Percentiles rank a stretch among this genome's conserved stretches.
These are phyloP conservation scores for Conringia planisiliqua DNA, from an alignment of 345 rosid genomes.

Conservation along the genomic window DNA sequence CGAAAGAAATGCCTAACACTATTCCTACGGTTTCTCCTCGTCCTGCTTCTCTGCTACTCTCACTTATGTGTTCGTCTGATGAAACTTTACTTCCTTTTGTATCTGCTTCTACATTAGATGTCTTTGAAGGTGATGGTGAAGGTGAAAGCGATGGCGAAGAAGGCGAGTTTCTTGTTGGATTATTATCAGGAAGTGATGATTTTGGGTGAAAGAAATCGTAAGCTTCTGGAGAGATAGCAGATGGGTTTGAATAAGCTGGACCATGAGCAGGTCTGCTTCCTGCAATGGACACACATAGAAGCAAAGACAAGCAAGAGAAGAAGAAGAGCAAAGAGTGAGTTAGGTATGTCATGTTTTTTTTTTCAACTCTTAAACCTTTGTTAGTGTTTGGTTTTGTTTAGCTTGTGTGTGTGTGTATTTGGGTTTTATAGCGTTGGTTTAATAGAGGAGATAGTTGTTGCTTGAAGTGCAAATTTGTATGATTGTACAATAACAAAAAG, in stretches of 20 bases:
- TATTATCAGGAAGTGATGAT: slow-evolving; percentile 22
- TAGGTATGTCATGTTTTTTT: slow-evolving; percentile 35
- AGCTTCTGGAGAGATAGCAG: slow-evolving; percentile 70
- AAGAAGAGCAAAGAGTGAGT: slow-evolving; percentile 38
- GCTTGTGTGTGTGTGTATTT: slow-evolving; percentile 3
- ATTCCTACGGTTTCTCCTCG: slow-evolving; percentile 22
- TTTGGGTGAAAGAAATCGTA: slow-evolving; percentile 78
- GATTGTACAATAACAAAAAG: slow-evolving; percentile 14
- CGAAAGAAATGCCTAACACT: slow-evolving; percentile 21
- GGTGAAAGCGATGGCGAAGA: slow-evolving; percentile 44
- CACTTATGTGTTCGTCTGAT: slow-evolving; percentile 22
- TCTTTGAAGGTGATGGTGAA: slow-evolving; percentile 48
- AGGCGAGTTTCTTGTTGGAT: slow-evolving; percentile 28
- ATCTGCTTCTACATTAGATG: slow-evolving; percentile 40
- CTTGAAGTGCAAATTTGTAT: slow-evolving; percentile 42
- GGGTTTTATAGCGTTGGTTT: slow-evolving; percentile 42
- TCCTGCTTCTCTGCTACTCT: slow-evolving; percentile 18
- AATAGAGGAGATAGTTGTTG: slow-evolving; percentile 39
- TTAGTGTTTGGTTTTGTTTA: slow-evolving; percentile 7
- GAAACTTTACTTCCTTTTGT: slow-evolving; percentile 42
- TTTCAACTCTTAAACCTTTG: background rate
- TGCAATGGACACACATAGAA: slow-evolving; percentile 42
- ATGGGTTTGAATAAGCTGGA: slow-evolving; percentile 52
- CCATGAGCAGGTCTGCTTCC: slow-evolving; percentile 86
- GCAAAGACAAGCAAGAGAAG: slow-evolving; percentile 35